These are phyloP conservation scores for Physaria fendleri DNA, from an alignment of 345 rosid genomes.

Conservation along the genomic window DNA sequence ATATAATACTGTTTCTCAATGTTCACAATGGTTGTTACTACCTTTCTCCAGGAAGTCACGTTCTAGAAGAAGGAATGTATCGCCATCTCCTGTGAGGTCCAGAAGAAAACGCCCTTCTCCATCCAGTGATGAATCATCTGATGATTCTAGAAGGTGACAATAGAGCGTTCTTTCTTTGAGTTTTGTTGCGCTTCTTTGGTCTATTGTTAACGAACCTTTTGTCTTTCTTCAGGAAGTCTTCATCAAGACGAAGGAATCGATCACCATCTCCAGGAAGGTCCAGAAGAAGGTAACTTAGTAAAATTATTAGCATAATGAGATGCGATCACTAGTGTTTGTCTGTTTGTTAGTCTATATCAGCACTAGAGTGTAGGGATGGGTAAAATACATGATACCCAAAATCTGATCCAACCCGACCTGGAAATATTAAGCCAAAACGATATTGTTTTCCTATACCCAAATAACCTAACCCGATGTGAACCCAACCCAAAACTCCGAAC, in stretches of 20 bases:
- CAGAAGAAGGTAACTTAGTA: conserved; percentile 55
- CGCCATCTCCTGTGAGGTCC: conserved; percentile 86
- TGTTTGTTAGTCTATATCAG: conserved; percentile 19
- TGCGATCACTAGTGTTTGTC: conserved; percentile 9
- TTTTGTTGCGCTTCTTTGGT: neutral
- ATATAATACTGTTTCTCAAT: neutral
- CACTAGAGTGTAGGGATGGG: no score
- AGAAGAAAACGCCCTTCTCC: conserved; percentile 69
- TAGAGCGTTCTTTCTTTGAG: conserved; percentile 4
- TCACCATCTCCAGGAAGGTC: conserved; percentile 88
- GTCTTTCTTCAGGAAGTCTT: conserved; percentile 48
- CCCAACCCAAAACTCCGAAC: no score
- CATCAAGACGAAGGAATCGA: conserved; percentile 45
- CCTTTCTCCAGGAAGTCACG: conserved; percentile 46
- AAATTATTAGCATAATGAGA: neutral
- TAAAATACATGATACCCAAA: no score
- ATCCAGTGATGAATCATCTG: conserved; percentile 62
- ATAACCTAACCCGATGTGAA: no score
- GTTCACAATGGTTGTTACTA: neutral
- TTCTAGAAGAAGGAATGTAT: conserved; percentile 46
- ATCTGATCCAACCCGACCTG: no score
- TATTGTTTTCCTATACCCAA: no score
- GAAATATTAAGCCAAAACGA: no score
- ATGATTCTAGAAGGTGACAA: conserved; percentile 70
- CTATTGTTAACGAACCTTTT: neutral